phyloP scores from a whole-genome alignment of 176 grass and related monocot genomes.

The Hsuehochloa calcarea region DNA sequence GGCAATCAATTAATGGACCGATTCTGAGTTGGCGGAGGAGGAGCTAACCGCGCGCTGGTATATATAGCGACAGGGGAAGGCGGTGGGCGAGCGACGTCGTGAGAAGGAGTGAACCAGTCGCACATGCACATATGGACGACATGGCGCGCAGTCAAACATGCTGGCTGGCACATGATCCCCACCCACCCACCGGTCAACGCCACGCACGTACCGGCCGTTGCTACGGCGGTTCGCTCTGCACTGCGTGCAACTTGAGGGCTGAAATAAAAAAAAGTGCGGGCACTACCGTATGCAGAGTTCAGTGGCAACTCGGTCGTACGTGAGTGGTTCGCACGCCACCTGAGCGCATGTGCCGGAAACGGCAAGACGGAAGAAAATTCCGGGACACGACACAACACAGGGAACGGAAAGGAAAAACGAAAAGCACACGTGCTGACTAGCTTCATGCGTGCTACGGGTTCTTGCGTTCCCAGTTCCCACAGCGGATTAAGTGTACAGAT shows the following conservation, averaged over 20 bases:
- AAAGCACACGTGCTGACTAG: too few relatives aligned
- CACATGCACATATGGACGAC: not conserved
- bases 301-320: not conserved
- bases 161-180: not conserved
- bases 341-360: not conserved
- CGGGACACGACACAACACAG: too few relatives aligned
- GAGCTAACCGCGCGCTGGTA: not conserved
- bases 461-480: too few relatives aligned
- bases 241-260: not conserved
- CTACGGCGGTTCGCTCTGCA: conserved; percentile 31
- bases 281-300: not conserved
- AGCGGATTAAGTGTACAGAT: too few relatives aligned
- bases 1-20: not conserved
- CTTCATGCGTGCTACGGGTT: too few relatives aligned
- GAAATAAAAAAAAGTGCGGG: not conserved
- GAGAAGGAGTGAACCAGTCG: not conserved
- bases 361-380: too few relatives aligned
- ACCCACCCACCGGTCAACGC: not conserved
- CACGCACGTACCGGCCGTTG: conserved; percentile 18
- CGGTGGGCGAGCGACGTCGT: not conserved
- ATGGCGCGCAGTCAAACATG: conserved; percentile 30
- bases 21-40: not conserved
- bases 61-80: not conserved
- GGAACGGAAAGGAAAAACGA: too few relatives aligned
- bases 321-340: not conserved